Conservation (phyloP, 2,329 filamentous ascomycete genomes). For the Coccinonectria pachysandricola region DNA sequence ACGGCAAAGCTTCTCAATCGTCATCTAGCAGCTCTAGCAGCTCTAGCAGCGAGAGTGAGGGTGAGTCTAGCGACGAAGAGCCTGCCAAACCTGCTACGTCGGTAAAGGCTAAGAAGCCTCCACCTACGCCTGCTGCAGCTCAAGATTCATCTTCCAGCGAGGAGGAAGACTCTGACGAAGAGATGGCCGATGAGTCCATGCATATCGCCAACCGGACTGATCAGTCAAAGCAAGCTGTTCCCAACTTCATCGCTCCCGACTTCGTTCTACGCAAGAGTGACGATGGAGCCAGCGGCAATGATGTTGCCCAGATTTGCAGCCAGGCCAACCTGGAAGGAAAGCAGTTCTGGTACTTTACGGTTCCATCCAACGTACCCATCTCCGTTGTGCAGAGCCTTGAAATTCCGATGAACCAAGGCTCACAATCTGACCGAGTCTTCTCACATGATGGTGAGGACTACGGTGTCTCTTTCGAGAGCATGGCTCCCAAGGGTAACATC, state of each 20-base stretch:
- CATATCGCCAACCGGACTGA: constrained; percentile 25
- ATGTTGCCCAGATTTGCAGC: constrained; percentile 45
- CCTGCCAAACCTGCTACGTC: no score
- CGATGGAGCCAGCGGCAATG: constrained; percentile 28
- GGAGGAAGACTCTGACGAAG: constrained; percentile 19
- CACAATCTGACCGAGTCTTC: constrained; percentile 44
- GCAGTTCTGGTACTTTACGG: constrained; percentile 73
- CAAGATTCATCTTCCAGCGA: constrained; percentile 15
- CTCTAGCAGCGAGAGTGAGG: constrained; percentile 11
- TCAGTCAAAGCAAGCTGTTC: constrained; percentile 27
- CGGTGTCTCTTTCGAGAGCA: constrained; percentile 43
- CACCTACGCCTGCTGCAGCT: constrained; percentile 3
- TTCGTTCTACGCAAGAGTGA: constrained; percentile 42
- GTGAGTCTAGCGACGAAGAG: constrained; percentile 4
- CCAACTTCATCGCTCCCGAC: constrained; percentile 38
- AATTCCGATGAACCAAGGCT: constrained; percentile 45
- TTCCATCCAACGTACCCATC: constrained; percentile 59
- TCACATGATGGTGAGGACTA: constrained; percentile 55
- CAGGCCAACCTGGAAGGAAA: constrained; percentile 54
- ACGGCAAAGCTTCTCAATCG: not conserved
- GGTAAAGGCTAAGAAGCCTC: constrained; percentile 6
- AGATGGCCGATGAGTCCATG: constrained; percentile 30
- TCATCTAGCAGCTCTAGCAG: not conserved
- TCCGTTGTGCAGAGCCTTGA: constrained; percentile 55
- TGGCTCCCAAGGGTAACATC: constrained; percentile 39